These are phyloP conservation scores for Pisolithus tinctorius DNA, from an alignment of 768 basidiomycete species.

Conservation along the genomic window DNA sequence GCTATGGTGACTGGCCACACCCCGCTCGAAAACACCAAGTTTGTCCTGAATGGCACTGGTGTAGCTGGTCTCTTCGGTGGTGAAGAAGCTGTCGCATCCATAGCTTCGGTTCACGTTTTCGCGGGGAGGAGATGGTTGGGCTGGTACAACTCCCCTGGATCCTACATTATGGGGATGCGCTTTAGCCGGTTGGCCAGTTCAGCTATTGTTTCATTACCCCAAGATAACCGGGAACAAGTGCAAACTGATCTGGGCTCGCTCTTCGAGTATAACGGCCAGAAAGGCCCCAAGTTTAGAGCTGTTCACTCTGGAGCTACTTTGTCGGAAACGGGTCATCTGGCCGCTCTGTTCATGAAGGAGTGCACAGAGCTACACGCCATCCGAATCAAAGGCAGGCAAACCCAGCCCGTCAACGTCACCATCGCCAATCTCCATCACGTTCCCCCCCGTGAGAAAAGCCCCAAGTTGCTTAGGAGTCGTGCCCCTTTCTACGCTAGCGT, in stretches of 20 bases:
- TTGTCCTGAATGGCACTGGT: constrained; percentile 24
- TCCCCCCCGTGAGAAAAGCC: constrained; percentile 1
- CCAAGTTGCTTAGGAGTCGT: neutral
- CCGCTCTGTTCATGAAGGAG: constrained; percentile 15
- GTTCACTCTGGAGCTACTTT: constrained; percentile 22
- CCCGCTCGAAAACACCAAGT: constrained; percentile 6
- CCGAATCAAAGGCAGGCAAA: constrained; percentile 8
- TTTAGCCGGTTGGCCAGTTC: constrained; percentile 25
- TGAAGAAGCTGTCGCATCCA: constrained; percentile 32
- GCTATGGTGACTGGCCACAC: neutral
- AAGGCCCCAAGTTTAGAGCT: constrained; percentile 22
- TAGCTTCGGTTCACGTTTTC: constrained; percentile 29
- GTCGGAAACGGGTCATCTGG: constrained; percentile 23
- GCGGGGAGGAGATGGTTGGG: constrained; percentile 27
- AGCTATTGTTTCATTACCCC: neutral
- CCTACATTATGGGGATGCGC: constrained; percentile 27
- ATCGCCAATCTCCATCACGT: constrained; percentile 11
- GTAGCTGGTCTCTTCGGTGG: constrained; percentile 33
- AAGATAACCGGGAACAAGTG: neutral
- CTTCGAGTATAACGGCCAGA: constrained; percentile 20
- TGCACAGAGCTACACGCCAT: constrained; percentile 8
- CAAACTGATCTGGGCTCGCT: constrained; percentile 12
- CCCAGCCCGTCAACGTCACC: constrained; percentile 9
- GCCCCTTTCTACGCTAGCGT: constrained; percentile 7
- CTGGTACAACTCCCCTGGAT: constrained; percentile 33